These are phyloP conservation scores for Groenewaldozyma salmanticensis DNA, from an alignment of 805 yeast genomes.

Conservation along the genomic window DNA sequence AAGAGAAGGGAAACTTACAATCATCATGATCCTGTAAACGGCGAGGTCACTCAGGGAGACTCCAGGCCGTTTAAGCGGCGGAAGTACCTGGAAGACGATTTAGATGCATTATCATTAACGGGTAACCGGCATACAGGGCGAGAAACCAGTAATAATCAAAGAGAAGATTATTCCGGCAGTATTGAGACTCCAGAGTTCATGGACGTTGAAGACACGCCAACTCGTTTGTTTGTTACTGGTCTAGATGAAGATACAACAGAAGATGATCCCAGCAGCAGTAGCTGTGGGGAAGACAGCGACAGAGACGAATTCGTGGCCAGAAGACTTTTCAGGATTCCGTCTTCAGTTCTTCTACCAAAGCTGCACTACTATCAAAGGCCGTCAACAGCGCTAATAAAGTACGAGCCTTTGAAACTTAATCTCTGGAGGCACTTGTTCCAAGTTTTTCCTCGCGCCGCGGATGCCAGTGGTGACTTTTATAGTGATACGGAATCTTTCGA, in stretches of 20 bases:
- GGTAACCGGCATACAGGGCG: no score
- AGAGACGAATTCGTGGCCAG: no score
- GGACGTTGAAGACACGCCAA: neutral
- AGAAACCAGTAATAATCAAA: no score
- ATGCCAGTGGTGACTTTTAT: neutral
- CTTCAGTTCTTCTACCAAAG: constrained; percentile 3
- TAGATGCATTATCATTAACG: neutral
- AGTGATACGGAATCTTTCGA: neutral
- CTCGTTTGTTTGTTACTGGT: constrained; percentile 15
- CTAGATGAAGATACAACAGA: no score
- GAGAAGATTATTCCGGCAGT: neutral
- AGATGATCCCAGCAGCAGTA: no score
- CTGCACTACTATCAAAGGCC: constrained; percentile 7
- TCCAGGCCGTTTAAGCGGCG: neutral
- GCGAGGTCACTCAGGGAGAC: neutral
- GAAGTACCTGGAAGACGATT: neutral
- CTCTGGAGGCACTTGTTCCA: neutral
- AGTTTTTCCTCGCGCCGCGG: neutral
- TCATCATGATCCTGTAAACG: no score
- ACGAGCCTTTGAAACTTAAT: constrained; percentile 3
- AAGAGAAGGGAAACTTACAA: no score
- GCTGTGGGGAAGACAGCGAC: no score
- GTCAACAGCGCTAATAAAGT: constrained; percentile 4
- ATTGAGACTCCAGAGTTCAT: neutral
- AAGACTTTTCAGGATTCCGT: constrained; percentile 15